phyloP scores from a whole-genome alignment of 2,329 filamentous ascomycete species.

The Cordyceps fumosorosea region DNA sequence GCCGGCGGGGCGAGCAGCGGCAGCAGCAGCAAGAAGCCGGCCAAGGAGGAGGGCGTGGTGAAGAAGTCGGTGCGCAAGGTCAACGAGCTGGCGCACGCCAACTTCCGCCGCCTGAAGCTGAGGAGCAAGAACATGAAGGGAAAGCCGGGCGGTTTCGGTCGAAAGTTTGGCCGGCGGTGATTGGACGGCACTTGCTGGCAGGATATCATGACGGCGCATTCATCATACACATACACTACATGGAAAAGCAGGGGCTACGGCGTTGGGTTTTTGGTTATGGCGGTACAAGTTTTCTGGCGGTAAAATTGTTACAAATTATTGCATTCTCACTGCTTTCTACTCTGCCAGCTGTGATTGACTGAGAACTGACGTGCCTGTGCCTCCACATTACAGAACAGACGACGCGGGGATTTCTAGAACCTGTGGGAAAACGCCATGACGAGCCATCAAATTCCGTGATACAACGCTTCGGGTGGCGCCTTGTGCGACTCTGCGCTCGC shows the following conservation, averaged over 20 bases:
- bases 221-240: background rate
- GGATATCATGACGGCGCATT: background rate
- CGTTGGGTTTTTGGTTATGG: background rate
- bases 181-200: background rate
- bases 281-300: too few relatives aligned
- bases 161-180: conserved; percentile 27
- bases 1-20: background rate
- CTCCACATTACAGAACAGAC: too few relatives aligned
- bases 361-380: too few relatives aligned
- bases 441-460: background rate
- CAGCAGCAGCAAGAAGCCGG: conserved; percentile 18
- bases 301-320: too few relatives aligned
- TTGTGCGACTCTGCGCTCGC: background rate
- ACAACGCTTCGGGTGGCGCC: background rate
- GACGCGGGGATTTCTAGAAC: background rate
- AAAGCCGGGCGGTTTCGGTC: conserved; percentile 45
- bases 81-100: conserved; percentile 56
- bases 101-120: conserved; percentile 61
- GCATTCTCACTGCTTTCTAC: too few relatives aligned
- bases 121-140: conserved; percentile 55
- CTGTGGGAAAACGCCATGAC: background rate
- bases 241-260: background rate
- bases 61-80: conserved; percentile 53
- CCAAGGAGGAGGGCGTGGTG: conserved; percentile 35
- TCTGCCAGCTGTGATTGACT: too few relatives aligned